A percentile compares a stretch with the other conserved stretches of the same genome.
Evolutionary conservation across 495 filamentous ascomycete species (phyloP).

Genomic region (Aspergillus egyptiacus): DNA sequence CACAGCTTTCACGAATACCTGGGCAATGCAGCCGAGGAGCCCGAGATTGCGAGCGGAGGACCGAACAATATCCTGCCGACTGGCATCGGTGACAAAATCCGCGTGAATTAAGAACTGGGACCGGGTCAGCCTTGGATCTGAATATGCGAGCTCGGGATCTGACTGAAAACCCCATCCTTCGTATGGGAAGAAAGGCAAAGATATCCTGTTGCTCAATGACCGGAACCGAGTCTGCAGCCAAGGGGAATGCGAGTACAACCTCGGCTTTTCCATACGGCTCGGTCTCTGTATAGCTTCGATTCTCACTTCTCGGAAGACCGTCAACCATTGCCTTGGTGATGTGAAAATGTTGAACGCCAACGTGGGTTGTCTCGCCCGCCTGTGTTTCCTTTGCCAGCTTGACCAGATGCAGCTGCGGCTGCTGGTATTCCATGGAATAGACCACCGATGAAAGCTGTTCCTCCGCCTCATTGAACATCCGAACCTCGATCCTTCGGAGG

Average conservation of each 20-base stretch:
- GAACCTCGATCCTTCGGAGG: conserved; percentile 24
- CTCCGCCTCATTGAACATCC: conserved; percentile 19
- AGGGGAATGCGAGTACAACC: conserved; percentile 38
- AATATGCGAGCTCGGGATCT: background rate
- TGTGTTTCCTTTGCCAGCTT: conserved; percentile 2
- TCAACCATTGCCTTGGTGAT: conserved; percentile 15
- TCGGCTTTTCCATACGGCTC: conserved; percentile 25
- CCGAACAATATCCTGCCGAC: conserved; percentile 33
- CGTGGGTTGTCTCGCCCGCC: background rate
- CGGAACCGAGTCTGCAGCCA: conserved; percentile 20
- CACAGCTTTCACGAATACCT: conserved; percentile 22
- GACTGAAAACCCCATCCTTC: conserved; percentile 26
- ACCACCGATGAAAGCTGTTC: conserved; percentile 3
- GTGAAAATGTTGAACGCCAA: conserved; percentile 17
- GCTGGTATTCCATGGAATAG: conserved; percentile 3
- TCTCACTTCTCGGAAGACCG: conserved; percentile 25
- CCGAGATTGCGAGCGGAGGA: conserved; percentile 17
- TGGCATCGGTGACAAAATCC: conserved; percentile 42
- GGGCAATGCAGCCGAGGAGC: conserved; percentile 16
- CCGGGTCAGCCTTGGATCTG: conserved; percentile 5
- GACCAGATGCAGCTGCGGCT: background rate
- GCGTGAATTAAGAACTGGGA: conserved; percentile 43
- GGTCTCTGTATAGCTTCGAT: conserved; percentile 18
- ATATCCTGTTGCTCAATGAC: conserved; percentile 22
- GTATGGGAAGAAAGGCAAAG: conserved; percentile 37